A percentile compares a stretch with the other conserved stretches of the same genome.
These are phyloP conservation scores for Naegleria fowleri DNA, from an alignment of 208 protist genomes.

Conservation along the genomic window DNA sequence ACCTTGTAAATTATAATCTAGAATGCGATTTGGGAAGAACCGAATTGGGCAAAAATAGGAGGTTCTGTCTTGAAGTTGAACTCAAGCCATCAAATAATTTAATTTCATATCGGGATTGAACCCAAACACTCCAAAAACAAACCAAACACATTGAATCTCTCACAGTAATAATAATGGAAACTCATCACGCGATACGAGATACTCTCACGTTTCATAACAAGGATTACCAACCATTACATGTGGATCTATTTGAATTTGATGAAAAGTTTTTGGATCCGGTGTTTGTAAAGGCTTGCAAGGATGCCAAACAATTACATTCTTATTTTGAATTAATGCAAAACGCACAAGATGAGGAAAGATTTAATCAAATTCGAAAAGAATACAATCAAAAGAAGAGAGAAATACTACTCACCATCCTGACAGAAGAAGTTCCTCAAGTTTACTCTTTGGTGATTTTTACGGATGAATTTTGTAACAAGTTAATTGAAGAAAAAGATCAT, in stretches of 20 bases:
- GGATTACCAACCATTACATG: not conserved
- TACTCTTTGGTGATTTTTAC: slow-evolving; percentile 31
- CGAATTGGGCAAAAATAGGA: too few relatives aligned
- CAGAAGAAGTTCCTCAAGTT: not conserved
- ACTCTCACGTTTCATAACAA: not conserved
- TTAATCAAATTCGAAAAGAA: not conserved
- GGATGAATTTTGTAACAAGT: slow-evolving; percentile 27
- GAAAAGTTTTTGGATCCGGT: not conserved
- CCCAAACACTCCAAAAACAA: too few relatives aligned
- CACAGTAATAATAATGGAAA: too few relatives aligned
- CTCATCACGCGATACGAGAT: not conserved
- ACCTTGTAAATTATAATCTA: too few relatives aligned
- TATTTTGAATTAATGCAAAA: not conserved
- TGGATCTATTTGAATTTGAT: not conserved
- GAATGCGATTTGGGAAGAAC: too few relatives aligned
- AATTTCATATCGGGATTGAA: too few relatives aligned
- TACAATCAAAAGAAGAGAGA: slow-evolving; percentile 18
- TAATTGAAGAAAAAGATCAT: slow-evolving; percentile 32
- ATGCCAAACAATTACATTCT: not conserved
- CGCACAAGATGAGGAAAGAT: not conserved
- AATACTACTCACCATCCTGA: not conserved
- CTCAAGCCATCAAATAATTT: too few relatives aligned
- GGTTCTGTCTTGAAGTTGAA: too few relatives aligned
- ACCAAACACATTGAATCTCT: too few relatives aligned
- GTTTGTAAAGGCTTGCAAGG: not conserved